Evolutionary conservation across 2,329 filamentous ascomycete species (phyloP), one percentile per base, ranked within the genome.

Genomic region (Sclerotinia sclerotiorum): DNA sequence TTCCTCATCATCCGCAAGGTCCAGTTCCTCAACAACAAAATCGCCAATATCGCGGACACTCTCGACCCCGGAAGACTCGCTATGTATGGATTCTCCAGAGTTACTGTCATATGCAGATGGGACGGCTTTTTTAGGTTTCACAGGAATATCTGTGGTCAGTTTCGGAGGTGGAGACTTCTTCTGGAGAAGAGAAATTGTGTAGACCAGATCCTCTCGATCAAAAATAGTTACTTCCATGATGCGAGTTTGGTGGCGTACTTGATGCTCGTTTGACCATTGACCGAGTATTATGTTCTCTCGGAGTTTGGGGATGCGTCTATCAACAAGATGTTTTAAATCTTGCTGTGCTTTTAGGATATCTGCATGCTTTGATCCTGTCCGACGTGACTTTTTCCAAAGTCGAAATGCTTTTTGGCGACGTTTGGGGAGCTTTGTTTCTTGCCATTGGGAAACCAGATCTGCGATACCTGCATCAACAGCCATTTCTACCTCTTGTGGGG

Each of bases 151-250:
- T 68, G n/a, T 44, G 24, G 35, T 27, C n/a, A 58, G 42, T 32
- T 72, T 77, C 15, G 80, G 82, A 3, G 80, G 77, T 0, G 83
- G 82, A 58, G 79, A 79, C 19, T 79, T 80, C 24, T 80, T 80
- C 51, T 79, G 69, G 5, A 88, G 78, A 32, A 85, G 72, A 8
- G 77, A 72, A n/a, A 85, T 79, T 3, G 81, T 76, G 85, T 85
- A 89, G 10, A 76, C 74, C 11, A 83, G 76, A 51, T 85, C 78
- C 73, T 89, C 81, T 61, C 85, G 84, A 67, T 90, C 84, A 48
- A 86, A 84, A 0, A 97, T 79, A 4, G 84, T 92, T 5, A 82
- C 80, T 69, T 94, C 88, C 67, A 97, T 80, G 48, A 80, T 84
- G 15, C 80, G 78, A 61, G 88, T 87, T 73, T 87, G 85, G 7